Evolutionary conservation across 2,329 filamentous ascomycete genomes (phyloP), one percentile per base, ranked within the genome.

Genomic region (Lasiodiplodia sp.): DNA sequence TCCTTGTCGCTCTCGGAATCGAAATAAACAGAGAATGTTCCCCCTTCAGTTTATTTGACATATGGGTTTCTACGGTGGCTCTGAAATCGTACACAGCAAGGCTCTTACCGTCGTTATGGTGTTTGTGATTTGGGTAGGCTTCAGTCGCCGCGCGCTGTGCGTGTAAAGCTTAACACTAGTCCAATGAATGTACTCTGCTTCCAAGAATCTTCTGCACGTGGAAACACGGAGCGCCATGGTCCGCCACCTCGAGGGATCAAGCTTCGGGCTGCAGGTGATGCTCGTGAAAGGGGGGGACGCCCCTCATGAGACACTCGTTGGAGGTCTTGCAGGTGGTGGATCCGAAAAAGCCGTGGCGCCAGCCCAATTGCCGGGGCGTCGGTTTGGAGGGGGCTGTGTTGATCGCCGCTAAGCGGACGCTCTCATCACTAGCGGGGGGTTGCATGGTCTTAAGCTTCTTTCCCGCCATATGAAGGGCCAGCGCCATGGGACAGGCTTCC

Each of bases 1-100:
- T 64, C 51, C 51, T 64, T 37, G 44, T 64, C 60, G 60, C 60
- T 64, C 60, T 64, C 60, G 60, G 60, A 64, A 64, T 52, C 60
- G 28, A 64, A 52, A 49, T 49, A 64, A 63, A 64, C 60, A 64
- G 60, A 64, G 60, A 64, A 64, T 38, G 18, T 28, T 52, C 51
- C 47, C 51, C 51, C 60, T 64, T 49, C 10, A 64, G 28, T 37
- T 64, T 64, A 47, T 57, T 44, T 47, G 47, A 64, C 47, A 52
- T 52, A 52, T 16, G 44, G 60, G 60, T 52, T 64, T 63, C 18
- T 51, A 31, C 23, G 52, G 60, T 64, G 31, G 44, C 51, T 64
- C 52, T 47, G 60, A 47, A 53, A 64, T 52, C 47, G 60, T 52
- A 64, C 60, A 52, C 60, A 52, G 21, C 58, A 52, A 34, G 8